A percentile compares a stretch with the other conserved stretches of the same genome.
phyloP scores from a whole-genome alignment of 2,329 filamentous ascomycete genomes.

The Cladophialophora chaetospira region DNA sequence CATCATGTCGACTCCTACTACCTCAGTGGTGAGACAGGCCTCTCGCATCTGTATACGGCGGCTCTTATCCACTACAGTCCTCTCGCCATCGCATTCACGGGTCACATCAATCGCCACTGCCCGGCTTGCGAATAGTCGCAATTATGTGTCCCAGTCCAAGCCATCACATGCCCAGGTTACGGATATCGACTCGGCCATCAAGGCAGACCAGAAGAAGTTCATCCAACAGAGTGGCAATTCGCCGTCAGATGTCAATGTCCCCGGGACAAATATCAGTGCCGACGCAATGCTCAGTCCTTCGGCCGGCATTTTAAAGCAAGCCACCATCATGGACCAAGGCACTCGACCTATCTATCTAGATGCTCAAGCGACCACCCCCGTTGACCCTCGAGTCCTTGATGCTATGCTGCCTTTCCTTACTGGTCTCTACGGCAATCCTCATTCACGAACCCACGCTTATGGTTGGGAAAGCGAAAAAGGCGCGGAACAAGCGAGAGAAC shows the following conservation, averaged over 20 bases:
- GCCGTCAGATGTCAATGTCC: constrained; percentile 61
- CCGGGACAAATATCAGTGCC: constrained; percentile 58
- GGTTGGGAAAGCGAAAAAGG: constrained; percentile 98
- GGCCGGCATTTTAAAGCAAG: constrained; percentile 82
- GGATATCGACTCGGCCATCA: constrained; percentile 75
- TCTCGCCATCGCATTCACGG: constrained; percentile 39
- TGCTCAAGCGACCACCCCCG: constrained; percentile 95
- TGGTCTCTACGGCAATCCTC: constrained; percentile 92
- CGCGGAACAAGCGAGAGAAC: constrained; percentile 79
- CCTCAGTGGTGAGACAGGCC: constrained; percentile 73
- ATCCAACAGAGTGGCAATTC: constrained; percentile 58
- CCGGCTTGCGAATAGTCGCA: constrained; percentile 52
- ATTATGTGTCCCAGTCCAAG: constrained; percentile 83
- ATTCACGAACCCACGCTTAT: constrained; percentile 95
- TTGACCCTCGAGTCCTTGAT: constrained; percentile 91
- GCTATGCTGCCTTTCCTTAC: constrained; percentile 95
- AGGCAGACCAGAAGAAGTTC: constrained; percentile 82
- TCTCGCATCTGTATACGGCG: constrained; percentile 60
- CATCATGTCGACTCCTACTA: constrained; percentile 66
- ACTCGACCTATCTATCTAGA: constrained; percentile 95
- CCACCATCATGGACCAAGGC: constrained; percentile 89
- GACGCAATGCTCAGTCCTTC: constrained; percentile 79
- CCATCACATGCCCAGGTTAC: constrained; percentile 77
- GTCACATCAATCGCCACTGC: constrained; percentile 43
- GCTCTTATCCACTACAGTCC: constrained; percentile 44